Conservation (phyloP, 2,329 filamentous ascomycete genomes). For the Myriosclerotinia duriaeana region DNA sequence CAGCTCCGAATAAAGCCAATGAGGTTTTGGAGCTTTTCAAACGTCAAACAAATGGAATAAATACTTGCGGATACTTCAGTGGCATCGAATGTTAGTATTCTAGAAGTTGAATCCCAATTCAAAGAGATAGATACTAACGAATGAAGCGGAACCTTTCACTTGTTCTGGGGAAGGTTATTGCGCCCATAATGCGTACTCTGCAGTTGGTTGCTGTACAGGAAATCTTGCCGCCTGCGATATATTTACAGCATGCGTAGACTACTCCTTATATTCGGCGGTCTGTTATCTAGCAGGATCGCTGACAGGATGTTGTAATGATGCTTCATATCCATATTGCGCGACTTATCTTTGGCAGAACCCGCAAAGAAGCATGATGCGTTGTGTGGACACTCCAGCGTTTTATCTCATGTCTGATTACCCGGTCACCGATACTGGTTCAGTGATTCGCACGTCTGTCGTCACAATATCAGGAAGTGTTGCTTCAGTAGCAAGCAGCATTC, state of each 20-base stretch:
- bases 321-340: not conserved
- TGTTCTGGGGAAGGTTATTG: conserved; percentile 7
- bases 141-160: conserved; percentile 11
- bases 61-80: conserved; percentile 5
- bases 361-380: conserved; percentile 15
- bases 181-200: conserved; percentile 10
- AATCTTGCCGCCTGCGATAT: not conserved
- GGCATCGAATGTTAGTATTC: conserved; percentile 7
- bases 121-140: not conserved
- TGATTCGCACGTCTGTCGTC: not conserved
- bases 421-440: not conserved
- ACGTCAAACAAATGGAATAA: not conserved
- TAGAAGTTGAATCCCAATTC: not conserved
- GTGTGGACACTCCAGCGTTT: conserved; percentile 1
- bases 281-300: not conserved
- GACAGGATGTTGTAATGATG: conserved; percentile 2
- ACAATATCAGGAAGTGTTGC: not conserved
- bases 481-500: conserved; percentile 3
- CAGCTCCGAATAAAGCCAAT: not conserved
- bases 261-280: not conserved
- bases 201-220: conserved; percentile 3
- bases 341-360: not conserved
- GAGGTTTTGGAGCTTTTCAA: not conserved
- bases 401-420: conserved; percentile 13
- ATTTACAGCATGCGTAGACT: conserved; percentile 10